A percentile compares a stretch with the other conserved stretches of the same genome.
Conservation (phyloP, 306 rosid genomes). For the Ceratonia siliqua region DNA sequence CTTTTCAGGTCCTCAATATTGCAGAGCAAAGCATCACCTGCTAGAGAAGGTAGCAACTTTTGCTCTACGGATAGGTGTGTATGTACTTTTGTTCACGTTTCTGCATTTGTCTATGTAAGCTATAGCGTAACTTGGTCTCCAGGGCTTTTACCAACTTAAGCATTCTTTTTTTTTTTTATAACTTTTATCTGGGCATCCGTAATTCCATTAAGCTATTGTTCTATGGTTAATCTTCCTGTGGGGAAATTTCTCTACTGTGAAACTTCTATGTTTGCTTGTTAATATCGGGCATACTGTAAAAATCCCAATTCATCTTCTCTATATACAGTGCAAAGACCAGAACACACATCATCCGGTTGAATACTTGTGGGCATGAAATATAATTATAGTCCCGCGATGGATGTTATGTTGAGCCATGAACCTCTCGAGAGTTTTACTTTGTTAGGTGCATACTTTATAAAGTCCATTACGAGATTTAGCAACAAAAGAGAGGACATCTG, state of each 20-base stretch:
- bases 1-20: constrained; percentile 42
- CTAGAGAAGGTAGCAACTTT: constrained; percentile 35
- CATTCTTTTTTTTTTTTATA: background rate
- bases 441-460: background rate
- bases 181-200: background rate
- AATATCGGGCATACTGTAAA: background rate
- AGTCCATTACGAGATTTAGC: constrained; percentile 11
- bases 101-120: constrained; percentile 32
- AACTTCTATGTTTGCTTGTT: background rate
- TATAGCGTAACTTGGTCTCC: background rate
- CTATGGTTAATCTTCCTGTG: constrained; percentile 21
- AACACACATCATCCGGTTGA: background rate
- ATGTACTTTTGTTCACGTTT: constrained; percentile 4
- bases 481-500: background rate
- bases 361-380: background rate
- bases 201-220: constrained; percentile 12
- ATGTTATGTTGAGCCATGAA: constrained; percentile 1
- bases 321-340: background rate
- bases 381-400: background rate
- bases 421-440: constrained; percentile 16
- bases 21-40: constrained; percentile 29
- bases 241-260: background rate
- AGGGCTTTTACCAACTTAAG: background rate
- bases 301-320: background rate
- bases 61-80: constrained; percentile 1